Evolutionary conservation across 2,329 filamentous ascomycete genomes (phyloP), one percentile per base, ranked within the genome.

Genomic region (Colletotrichum sansevieriae): DNA sequence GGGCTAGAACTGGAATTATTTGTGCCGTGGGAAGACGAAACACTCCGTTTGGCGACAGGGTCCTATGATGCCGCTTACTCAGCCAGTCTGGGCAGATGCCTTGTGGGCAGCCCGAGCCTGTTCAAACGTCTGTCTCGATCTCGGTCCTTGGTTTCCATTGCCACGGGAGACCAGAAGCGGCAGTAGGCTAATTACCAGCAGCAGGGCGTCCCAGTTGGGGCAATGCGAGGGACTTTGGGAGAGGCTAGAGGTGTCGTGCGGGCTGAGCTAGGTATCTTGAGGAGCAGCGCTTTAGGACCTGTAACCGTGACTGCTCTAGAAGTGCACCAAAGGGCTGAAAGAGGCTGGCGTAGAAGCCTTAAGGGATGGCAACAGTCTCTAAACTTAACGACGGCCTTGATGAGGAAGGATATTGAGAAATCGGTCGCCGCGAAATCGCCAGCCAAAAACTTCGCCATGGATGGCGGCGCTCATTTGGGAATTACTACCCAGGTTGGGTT

Each of bases 201-300:
- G 46, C 18, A 55, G n/a, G 20, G 20, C 35, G 20, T 57, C 15
- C 54, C 18, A n/a, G 35, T 55, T 35, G 5, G 35, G 37, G 37
- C 54, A 18, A 43, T 44, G 59, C 35, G 47, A 55, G 47, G 65
- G 51, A 68, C 65, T 68, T 68, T 68, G 46, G 52, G 22, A 37
- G n/a, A 47, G 51, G 65, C 65, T 65, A 60, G 61, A 29, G 7
- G 46, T 35, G 33, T 39, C 15, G 37, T 68, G 60, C 60, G 52
- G 60, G 54, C 65, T 68, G 65, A 59, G 65, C 65, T 59, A 67
- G 52, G 52, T 64, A 47, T 49, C 25, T 52, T 47, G 43, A 37
- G 51, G 43, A 52, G 59, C 51, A 57, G 35, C 29, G 51, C 33
- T 52, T 43, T 41, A 20, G 18, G 37, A 22, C 11, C 43, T 51